phyloP scores from a whole-genome alignment of 805 yeast species.

The Pichia pseudocactophila region DNA sequence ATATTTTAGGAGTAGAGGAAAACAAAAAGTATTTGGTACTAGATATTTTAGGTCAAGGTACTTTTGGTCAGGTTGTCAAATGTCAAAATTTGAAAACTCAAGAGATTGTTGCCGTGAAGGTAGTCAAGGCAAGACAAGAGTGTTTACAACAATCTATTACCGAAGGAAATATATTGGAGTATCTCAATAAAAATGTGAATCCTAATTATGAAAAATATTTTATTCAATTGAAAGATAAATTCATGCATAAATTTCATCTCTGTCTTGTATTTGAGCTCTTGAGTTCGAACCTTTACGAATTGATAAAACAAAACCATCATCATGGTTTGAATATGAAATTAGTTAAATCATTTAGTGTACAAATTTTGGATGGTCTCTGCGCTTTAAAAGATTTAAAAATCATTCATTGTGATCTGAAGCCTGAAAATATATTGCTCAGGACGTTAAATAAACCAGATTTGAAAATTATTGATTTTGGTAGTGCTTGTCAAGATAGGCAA shows the following conservation, averaged over 20 bases:
- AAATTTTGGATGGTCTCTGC: constrained; percentile 70
- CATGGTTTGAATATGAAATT: constrained; percentile 78
- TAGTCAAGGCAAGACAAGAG: constrained; percentile 86
- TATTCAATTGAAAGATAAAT: constrained; percentile 73
- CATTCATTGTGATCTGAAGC: constrained; percentile 95
- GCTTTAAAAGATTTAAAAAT: constrained; percentile 74
- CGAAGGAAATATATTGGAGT: constrained; percentile 81
- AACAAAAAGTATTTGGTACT: constrained; percentile 81
- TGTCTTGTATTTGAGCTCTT: constrained; percentile 88
- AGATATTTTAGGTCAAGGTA: constrained; percentile 91
- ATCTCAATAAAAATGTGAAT: constrained; percentile 62
- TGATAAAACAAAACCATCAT: constrained; percentile 87
- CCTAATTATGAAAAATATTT: constrained; percentile 67
- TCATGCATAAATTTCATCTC: constrained; percentile 84
- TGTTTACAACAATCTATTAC: constrained; percentile 85
- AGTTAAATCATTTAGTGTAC: constrained; percentile 70
- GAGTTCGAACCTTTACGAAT: constrained; percentile 81
- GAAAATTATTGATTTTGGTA: constrained; percentile 92
- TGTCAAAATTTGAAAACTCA: constrained; percentile 72
- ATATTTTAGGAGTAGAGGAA: constrained; percentile 78
- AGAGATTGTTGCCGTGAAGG: constrained; percentile 88
- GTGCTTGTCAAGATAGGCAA: constrained; percentile 88
- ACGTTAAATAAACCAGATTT: constrained; percentile 77
- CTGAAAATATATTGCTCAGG: constrained; percentile 82
- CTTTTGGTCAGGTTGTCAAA: constrained; percentile 96